Percentiles rank a stretch among this genome's conserved stretches.
phyloP scores from a whole-genome alignment of 768 basidiomycete species.

The Megacollybia marginata region DNA sequence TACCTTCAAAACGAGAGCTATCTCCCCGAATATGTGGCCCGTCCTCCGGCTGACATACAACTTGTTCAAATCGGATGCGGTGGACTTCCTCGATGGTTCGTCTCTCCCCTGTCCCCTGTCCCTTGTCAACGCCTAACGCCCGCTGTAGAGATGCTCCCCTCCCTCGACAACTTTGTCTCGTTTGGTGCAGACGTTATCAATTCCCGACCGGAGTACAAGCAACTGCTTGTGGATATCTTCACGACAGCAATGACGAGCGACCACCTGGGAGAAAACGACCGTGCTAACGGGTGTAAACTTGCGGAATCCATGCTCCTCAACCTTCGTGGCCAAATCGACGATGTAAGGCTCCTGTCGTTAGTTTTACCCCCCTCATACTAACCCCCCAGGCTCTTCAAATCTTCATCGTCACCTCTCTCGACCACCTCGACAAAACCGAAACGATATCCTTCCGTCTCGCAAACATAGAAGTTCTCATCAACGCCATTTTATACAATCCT shows the following conservation, averaged over 20 bases:
- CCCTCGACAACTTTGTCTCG: conserved; percentile 83
- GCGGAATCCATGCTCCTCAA: conserved; percentile 79
- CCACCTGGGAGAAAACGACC: conserved; percentile 78
- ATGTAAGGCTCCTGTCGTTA: conserved; percentile 35
- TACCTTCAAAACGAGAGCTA: conserved; percentile 70
- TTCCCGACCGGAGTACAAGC: conserved; percentile 63
- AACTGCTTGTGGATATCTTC: conserved; percentile 81
- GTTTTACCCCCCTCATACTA: neutral
- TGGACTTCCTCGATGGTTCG: conserved; percentile 82
- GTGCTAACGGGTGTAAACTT: conserved; percentile 78
- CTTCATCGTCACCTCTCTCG: conserved; percentile 58
- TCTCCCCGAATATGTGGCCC: conserved; percentile 82
- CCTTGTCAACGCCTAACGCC: no score
- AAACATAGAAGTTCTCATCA: conserved; percentile 79
- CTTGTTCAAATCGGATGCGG: conserved; percentile 75
- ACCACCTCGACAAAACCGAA: conserved; percentile 50
- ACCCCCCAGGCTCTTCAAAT: conserved; percentile 49
- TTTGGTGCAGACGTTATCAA: conserved; percentile 76
- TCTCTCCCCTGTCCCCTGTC: neutral
- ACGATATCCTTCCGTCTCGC: conserved; percentile 64
- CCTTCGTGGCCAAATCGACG: conserved; percentile 71
- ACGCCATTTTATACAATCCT: conserved; percentile 79
- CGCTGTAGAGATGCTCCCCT: conserved; percentile 72
- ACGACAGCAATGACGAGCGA: conserved; percentile 60
- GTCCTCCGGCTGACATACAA: conserved; percentile 79